A percentile compares a stretch with the other conserved stretches of the same genome.
Evolutionary conservation across 345 rosid species (phyloP).

Genomic region (Citrus glauca): DNA sequence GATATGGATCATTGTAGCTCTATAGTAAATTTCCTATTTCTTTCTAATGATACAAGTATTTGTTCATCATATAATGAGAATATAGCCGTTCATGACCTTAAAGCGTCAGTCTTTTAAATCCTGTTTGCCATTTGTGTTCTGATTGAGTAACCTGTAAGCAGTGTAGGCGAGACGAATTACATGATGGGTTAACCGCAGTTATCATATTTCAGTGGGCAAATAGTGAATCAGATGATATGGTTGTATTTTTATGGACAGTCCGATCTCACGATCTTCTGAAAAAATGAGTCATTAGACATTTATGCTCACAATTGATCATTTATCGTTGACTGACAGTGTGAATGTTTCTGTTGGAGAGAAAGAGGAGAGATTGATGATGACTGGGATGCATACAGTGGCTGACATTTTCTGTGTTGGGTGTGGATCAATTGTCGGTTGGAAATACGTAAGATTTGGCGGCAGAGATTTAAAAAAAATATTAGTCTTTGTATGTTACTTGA

Average conservation of each 20-base stretch:
- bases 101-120: background rate
- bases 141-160: background rate
- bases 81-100: slow-evolving; percentile 1
- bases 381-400: slow-evolving; percentile 84
- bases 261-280: background rate
- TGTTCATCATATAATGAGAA: background rate
- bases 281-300: slow-evolving; percentile 10
- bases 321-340: slow-evolving; percentile 49
- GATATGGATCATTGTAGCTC: background rate
- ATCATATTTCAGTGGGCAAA: background rate
- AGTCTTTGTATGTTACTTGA: slow-evolving; percentile 10
- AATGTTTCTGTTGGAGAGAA: slow-evolving; percentile 65
- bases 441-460: slow-evolving; percentile 61
- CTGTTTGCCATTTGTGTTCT: slow-evolving; percentile 1
- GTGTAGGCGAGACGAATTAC: background rate
- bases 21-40: background rate
- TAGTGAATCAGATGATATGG: background rate
- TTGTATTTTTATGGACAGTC: background rate
- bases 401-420: slow-evolving; percentile 95
- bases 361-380: slow-evolving; percentile 85
- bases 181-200: background rate
- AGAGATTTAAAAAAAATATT: slow-evolving; percentile 1
- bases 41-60: background rate
- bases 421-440: slow-evolving; percentile 98
- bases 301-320: background rate